Evolutionary conservation across 352 stramenopile genomes (phyloP).

Genomic region (Globisporangium iwayamae): DNA sequence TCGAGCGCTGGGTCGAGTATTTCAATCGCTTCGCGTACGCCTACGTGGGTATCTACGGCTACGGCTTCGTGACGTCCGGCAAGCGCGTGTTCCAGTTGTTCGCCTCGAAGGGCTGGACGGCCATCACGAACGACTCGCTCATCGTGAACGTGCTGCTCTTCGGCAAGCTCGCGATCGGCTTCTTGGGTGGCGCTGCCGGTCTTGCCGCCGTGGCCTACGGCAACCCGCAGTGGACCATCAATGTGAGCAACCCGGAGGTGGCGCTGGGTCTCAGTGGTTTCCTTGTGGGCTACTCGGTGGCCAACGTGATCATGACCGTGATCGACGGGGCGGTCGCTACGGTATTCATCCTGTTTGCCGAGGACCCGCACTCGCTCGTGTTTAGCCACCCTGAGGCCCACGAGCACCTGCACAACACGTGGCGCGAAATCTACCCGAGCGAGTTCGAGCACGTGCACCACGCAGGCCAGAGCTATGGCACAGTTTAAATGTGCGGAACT

Average conservation of each 20-base stretch:
- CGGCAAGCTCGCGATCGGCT: constrained; percentile 51
- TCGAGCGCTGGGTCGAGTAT: constrained; percentile 64
- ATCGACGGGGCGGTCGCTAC: constrained; percentile 47
- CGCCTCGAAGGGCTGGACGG: constrained; percentile 46
- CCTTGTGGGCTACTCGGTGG: constrained; percentile 46
- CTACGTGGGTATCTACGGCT: constrained; percentile 73
- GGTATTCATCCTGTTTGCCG: constrained; percentile 52
- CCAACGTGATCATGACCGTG: constrained; percentile 48
- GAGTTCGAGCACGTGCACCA: constrained; percentile 30
- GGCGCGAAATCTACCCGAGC: constrained; percentile 36
- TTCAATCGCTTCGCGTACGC: constrained; percentile 78
- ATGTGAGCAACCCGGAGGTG: constrained; percentile 38
- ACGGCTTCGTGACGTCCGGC: constrained; percentile 46
- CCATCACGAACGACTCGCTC: constrained; percentile 71
- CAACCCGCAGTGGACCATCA: constrained; percentile 36
- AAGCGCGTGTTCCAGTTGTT: constrained; percentile 58
- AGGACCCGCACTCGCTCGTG: constrained; percentile 40
- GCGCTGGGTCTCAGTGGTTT: constrained; percentile 45
- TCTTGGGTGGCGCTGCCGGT: constrained; percentile 39
- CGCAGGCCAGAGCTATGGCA: constrained; percentile 9
- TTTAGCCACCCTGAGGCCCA: constrained; percentile 34
- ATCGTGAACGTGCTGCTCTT: constrained; percentile 62
- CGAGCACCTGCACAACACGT: constrained; percentile 33
- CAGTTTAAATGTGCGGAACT: neutral
- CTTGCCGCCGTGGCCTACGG: constrained; percentile 34